A percentile compares a stretch with the other conserved stretches of the same genome.
Evolutionary conservation across 176 grass and related monocot genomes (phyloP).

Genomic region (Musa schizocarpa): DNA sequence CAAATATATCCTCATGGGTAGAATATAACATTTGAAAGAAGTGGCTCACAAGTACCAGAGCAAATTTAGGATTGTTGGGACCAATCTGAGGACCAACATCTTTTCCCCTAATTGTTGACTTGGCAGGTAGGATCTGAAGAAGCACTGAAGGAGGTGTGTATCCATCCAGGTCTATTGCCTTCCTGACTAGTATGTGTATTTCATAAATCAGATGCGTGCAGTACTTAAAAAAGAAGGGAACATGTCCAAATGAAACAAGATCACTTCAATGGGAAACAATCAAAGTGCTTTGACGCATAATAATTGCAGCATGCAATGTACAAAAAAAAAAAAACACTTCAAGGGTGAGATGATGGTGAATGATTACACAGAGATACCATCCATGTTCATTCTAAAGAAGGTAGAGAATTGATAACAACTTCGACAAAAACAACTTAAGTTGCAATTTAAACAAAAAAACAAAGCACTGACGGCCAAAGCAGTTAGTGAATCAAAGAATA

Average conservation of each 20-base stretch:
- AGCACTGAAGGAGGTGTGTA: conserved; percentile 77
- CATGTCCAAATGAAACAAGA: background rate
- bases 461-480: background rate
- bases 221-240: background rate
- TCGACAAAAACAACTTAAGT: background rate
- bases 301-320: too few species aligned
- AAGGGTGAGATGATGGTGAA: background rate
- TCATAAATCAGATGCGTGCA: background rate
- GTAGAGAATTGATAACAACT: background rate
- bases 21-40: background rate
- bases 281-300: background rate
- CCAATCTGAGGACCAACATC: conserved; percentile 72
- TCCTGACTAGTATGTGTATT: conserved; percentile 50
- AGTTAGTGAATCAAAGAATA: too few species aligned
- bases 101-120: conserved; percentile 75
- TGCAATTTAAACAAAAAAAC: background rate
- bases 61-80: conserved; percentile 77
- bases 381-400: background rate
- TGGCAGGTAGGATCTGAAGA: conserved; percentile 80
- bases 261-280: background rate
- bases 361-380: background rate
- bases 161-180: conserved; percentile 55
- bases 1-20: background rate
- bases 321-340: background rate
- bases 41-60: conserved; percentile 40